A percentile compares a stretch with the other conserved stretches of the same genome.
Conservation (phyloP, 202 grass and related monocot genomes). For the Zoysia matrella region DNA sequence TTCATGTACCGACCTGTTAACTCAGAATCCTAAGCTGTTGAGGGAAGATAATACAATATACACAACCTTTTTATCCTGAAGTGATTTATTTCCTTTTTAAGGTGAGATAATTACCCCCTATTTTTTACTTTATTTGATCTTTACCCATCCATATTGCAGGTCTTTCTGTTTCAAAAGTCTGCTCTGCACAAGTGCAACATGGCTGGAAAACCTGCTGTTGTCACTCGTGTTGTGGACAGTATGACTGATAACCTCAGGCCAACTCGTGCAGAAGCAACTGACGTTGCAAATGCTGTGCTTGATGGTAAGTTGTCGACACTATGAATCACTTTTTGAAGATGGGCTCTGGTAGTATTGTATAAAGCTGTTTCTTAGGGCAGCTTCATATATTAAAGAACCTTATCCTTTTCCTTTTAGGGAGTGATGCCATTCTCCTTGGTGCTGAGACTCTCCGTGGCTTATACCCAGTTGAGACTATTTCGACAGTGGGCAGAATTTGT, state of each 20-base stretch:
- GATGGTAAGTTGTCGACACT: slow-evolving; percentile 63
- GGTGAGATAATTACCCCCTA: neutral
- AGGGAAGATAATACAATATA: neutral
- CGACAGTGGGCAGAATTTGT: slow-evolving; percentile 96
- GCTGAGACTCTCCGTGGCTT: slow-evolving; percentile 97
- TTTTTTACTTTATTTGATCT: slow-evolving; percentile 26
- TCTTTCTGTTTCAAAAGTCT: no score
- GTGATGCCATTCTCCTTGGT: slow-evolving; percentile 98
- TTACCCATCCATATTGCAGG: slow-evolving; percentile 19
- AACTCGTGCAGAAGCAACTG: slow-evolving; percentile 95
- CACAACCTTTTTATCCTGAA: neutral
- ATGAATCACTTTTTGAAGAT: neutral
- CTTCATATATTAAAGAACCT: slow-evolving; percentile 42
- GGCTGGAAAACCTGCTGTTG: no score
- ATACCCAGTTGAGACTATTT: slow-evolving; percentile 97
- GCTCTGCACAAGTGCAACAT: no score
- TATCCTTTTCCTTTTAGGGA: slow-evolving; percentile 69
- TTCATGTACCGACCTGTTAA: neutral
- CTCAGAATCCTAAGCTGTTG: neutral
- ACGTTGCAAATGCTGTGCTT: slow-evolving; percentile 98
- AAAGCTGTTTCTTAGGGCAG: slow-evolving; percentile 8
- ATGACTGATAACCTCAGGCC: slow-evolving; percentile 52
- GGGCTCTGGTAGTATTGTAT: slow-evolving; percentile 58
- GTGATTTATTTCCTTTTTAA: neutral
- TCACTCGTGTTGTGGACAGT: no score